Evolutionary conservation across 2,329 filamentous ascomycete genomes (phyloP).

Genomic region (Chalaropsis ovoidea): DNA sequence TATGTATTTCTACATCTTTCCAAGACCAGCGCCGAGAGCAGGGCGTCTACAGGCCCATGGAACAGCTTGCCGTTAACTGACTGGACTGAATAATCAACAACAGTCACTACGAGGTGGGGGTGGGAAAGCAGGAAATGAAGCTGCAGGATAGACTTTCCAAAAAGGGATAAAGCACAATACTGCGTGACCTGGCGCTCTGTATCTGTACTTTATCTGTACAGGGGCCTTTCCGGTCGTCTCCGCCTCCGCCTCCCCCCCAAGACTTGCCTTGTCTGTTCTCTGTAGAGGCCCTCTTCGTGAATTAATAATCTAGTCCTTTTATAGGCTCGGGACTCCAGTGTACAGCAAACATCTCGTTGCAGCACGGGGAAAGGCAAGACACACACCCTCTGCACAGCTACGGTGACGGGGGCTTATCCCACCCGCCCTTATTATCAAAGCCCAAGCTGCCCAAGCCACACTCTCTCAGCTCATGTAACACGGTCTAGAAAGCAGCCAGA

Average conservation of each 20-base stretch:
- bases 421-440: background rate
- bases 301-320: too few species aligned
- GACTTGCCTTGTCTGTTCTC: too few species aligned
- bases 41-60: too few species aligned
- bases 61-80: too few species aligned
- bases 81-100: too few species aligned
- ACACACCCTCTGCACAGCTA: background rate
- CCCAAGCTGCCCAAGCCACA: background rate
- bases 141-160: background rate
- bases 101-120: background rate
- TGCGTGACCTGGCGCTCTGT: background rate
- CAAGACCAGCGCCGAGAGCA: too few species aligned
- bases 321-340: background rate
- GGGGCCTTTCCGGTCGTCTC: too few species aligned
- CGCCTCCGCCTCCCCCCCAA: background rate
- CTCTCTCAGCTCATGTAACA: slow-evolving; percentile 3
- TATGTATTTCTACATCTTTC: background rate
- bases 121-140: background rate
- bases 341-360: background rate
- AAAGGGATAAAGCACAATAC: background rate
- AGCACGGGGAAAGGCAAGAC: background rate
- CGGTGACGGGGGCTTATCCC: background rate
- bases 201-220: background rate
- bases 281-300: too few species aligned
- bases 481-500: background rate